These are phyloP conservation scores for Naganishia albida DNA, from an alignment of 1,284 basidiomycete species.

Conservation along the genomic window DNA sequence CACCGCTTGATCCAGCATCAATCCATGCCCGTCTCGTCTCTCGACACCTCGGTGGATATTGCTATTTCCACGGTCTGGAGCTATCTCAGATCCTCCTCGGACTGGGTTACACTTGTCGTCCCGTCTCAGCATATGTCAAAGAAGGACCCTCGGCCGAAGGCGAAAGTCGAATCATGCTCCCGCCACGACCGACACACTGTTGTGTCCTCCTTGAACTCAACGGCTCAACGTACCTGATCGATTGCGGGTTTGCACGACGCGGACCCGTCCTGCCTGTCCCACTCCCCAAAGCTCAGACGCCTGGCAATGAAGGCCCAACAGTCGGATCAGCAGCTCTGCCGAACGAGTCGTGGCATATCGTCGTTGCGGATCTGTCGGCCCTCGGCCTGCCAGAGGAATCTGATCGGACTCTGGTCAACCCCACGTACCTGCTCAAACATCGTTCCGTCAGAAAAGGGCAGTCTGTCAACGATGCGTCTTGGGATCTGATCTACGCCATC, in stretches of 20 bases:
- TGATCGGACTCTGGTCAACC: conserved; percentile 1
- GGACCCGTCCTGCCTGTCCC: conserved; percentile 24
- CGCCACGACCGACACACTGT: conserved; percentile 28
- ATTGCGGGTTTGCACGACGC: conserved; percentile 27
- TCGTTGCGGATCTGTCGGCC: neutral
- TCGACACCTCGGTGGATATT: conserved; percentile 27
- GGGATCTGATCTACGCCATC: conserved; percentile 27
- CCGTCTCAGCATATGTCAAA: conserved; percentile 9
- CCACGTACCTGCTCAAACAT: conserved; percentile 24
- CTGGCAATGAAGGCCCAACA: neutral
- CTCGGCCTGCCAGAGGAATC: conserved; percentile 11
- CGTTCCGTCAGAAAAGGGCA: conserved; percentile 20
- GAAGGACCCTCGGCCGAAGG: neutral
- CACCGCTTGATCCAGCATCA: conserved; percentile 12
- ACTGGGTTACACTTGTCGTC: conserved; percentile 23
- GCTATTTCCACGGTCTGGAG: conserved; percentile 27
- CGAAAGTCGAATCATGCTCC: neutral
- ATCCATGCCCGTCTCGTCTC: conserved; percentile 21
- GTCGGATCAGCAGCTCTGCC: neutral
- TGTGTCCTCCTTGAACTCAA: conserved; percentile 15
- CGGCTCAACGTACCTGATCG: conserved; percentile 5
- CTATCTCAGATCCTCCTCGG: conserved; percentile 22
- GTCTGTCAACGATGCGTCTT: neutral
- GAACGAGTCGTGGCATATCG: conserved; percentile 20
- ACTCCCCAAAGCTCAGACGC: neutral